Base-by-base conservation (phyloP, 179 eudicot species). In the Drosera spatulata region DNA sequence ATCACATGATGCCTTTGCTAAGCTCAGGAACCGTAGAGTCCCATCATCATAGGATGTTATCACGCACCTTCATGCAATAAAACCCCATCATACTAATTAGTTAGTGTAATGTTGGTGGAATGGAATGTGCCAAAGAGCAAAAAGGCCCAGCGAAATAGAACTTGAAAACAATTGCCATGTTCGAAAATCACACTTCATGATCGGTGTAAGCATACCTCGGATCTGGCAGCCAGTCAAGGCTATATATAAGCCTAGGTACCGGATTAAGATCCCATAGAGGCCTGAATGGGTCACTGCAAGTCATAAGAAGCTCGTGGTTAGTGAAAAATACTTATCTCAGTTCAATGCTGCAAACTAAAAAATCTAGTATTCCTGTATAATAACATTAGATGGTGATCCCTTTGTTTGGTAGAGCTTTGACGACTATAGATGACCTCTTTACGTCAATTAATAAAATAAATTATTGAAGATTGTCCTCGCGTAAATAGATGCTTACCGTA, bases 191-290 rank as follows among this genome's bases (percentile, higher is more conserved):
- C 48, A 54, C 43, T 10, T 39, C 33, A 54, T 39, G 47, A 15
- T 38, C 47, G 41, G 55, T 48, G 41, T 15, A 54, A 51, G 10
- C 33, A 55, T 82, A 91, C 99, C 91, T 82, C 61, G 97, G 99
- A 75, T 93, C 79, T 58, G 87, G 80, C 50, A 81, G 64, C 99
- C 99, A 93, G 67, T 93, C 99, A 71, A 93, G 72, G 73, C 93
- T 72, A 71, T 68, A 89, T 58, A 82, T 72, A 48, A 48, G 70
- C 63, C 74, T 73, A 51, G 71, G 85, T 15, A 76, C 64, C 49
- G 86, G 71, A 66, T 75, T 68, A 58, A 82, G 69, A 69, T 82
- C 85, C 97, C 95, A 85, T 63, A 93, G 60, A 56, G 99, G 93
- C 53, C 77, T 81, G 66, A 81, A 93, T 60, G 97, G 99, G 59